phyloP scores from a whole-genome alignment of 1,284 basidiomycete genomes.

The Cryptococcus sp. region DNA sequence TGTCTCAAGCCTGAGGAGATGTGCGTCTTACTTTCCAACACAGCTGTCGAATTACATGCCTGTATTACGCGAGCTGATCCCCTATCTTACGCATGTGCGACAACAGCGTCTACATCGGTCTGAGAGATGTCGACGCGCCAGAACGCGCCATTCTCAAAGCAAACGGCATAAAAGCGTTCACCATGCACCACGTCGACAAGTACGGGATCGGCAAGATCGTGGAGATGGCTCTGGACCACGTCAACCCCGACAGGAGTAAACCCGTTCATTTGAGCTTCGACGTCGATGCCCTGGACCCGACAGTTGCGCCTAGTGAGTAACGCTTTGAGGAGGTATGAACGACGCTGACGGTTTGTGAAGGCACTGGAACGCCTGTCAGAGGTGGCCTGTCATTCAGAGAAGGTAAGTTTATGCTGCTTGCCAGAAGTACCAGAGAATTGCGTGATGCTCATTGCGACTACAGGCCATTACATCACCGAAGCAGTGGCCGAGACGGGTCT shows the following conservation, averaged over 20 bases:
- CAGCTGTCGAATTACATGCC: neutral
- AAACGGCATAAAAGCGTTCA: slow-evolving; percentile 88
- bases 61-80: neutral
- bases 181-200: slow-evolving; percentile 98
- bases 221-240: slow-evolving; percentile 91
- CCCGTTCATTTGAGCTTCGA: slow-evolving; percentile 97
- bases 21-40: slow-evolving; percentile 24
- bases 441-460: neutral
- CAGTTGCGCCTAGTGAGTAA: slow-evolving; percentile 76
- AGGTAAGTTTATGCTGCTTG: slow-evolving; percentile 62
- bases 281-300: slow-evolving; percentile 91
- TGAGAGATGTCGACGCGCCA: slow-evolving; percentile 87
- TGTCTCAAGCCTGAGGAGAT: slow-evolving; percentile 66
- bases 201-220: slow-evolving; percentile 94
- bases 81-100: neutral
- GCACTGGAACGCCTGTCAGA: slow-evolving; percentile 64
- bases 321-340: neutral
- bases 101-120: slow-evolving; percentile 74
- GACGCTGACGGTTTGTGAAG: slow-evolving; percentile 18
- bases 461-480: slow-evolving; percentile 78
- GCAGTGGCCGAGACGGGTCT: slow-evolving; percentile 90
- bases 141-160: slow-evolving; percentile 88
- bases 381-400: slow-evolving; percentile 97
- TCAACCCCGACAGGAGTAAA: slow-evolving; percentile 77
- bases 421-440: neutral